Conservation (phyloP, 495 filamentous ascomycete genomes). For the Neurospora sp. region DNA sequence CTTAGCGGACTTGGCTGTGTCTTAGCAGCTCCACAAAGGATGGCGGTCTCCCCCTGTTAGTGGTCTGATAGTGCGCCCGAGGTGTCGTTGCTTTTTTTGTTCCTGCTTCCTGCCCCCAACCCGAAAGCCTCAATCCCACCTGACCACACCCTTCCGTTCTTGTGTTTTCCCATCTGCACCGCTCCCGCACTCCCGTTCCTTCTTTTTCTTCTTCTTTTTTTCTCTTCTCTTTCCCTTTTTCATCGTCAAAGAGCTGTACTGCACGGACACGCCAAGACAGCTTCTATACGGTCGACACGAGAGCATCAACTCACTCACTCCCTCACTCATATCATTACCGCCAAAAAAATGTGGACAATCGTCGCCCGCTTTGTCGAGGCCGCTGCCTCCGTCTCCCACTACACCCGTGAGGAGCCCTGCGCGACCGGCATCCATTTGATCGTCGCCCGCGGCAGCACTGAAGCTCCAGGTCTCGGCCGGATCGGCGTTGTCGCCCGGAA, state of each 20-base stretch:
- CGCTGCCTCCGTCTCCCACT: background rate
- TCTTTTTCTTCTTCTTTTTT: background rate
- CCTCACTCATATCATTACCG: background rate
- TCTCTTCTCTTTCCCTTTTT: background rate
- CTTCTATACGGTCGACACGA: background rate
- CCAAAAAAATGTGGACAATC: background rate
- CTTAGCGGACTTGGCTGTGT: background rate
- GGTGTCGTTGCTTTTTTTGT: background rate
- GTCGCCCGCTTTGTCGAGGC: background rate
- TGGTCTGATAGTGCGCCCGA: background rate
- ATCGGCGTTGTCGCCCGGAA: slow-evolving; percentile 8
- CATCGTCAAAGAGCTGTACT: background rate
- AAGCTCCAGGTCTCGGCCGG: slow-evolving; percentile 2
- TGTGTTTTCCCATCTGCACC: background rate
- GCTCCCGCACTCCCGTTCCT: background rate
- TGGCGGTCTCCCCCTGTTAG: background rate
- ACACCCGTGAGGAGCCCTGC: slow-evolving; percentile 3
- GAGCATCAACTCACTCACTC: background rate
- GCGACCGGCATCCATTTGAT: slow-evolving; percentile 7
- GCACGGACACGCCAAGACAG: background rate
- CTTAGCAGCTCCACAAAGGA: background rate
- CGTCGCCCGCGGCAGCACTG: slow-evolving; percentile 10
- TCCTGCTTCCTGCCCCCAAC: background rate
- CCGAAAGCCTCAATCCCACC: background rate
- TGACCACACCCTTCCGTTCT: background rate